Base-by-base conservation (phyloP, 768 basidiomycete species). In the Ramaria sp. region DNA sequence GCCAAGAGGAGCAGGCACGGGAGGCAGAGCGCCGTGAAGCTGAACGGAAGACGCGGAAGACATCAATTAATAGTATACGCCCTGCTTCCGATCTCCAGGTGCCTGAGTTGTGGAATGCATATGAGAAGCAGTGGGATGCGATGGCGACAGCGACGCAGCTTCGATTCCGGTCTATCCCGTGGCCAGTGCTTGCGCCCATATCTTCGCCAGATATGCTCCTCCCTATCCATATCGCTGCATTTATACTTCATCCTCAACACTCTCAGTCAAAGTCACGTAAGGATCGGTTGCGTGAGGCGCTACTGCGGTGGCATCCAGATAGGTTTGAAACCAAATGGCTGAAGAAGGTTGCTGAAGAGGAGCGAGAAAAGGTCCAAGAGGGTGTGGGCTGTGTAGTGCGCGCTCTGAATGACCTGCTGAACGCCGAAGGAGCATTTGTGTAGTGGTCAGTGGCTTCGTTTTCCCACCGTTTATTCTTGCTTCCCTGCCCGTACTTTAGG, bases 301-400 rank as follows among this genome's bases (percentile, higher is more conserved):
- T 90, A 60, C 76, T 78, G 66, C 70, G 75, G 59, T 90, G 86
- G 87, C 87, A 90, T 66, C 87, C 88, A 3, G 88, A 90, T 67
- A 79, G 84, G 32, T 89, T 90, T 62, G 83, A 88, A 59, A 79
- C 79, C 34, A 81, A 83, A 64, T 68, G 78, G 51, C 64, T 89
- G 62, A 69, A 74, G 10, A 81, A 81, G 66, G 84, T 88, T 48
- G 67, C 70, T 48, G 80, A 82, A 57, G 71, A 64, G 34, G 84
- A 88, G 57, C 74, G 73, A 64, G 85, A 80, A 62, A 76, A 66
- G 61, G 85, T 90, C 48, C 76, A 78, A 67, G 75, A 77, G 55
- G 88, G 82, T n/a, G 84, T 84, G 1, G 86, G 85, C 25, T 67
- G 69, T 27, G 88, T 91, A 50, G 82, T 79, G 48, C 73, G 87